Evolutionary conservation across 495 filamentous ascomycete genomes (phyloP).

Genomic region (Bathelium albidoporum): DNA sequence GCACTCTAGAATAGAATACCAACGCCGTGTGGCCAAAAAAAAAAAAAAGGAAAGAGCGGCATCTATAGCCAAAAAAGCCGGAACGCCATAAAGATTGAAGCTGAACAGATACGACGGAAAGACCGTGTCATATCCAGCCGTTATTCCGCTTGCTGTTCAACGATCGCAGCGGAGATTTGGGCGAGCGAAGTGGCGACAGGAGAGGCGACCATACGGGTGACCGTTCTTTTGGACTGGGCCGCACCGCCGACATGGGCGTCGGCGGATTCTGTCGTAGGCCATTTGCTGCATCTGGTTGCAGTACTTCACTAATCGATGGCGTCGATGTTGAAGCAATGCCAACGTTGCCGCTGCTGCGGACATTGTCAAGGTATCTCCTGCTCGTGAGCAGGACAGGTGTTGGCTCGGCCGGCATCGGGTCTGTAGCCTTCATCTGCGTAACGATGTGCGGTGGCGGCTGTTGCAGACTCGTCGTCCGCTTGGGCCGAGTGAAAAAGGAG

Average conservation of each 20-base stretch:
- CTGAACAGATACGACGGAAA: background rate
- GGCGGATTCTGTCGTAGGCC: background rate
- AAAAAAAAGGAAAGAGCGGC: constrained; percentile 1
- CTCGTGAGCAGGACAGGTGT: background rate
- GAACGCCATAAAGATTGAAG: background rate
- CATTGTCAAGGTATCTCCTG: background rate
- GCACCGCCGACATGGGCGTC: background rate
- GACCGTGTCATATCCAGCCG: background rate
- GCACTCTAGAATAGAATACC: background rate
- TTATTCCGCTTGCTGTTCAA: background rate
- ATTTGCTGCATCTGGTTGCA: background rate
- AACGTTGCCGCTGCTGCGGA: background rate
- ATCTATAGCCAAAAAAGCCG: background rate
- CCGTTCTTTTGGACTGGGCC: background rate
- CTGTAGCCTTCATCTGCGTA: background rate
- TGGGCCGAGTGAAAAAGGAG: background rate
- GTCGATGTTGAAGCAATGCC: background rate
- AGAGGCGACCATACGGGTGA: background rate
- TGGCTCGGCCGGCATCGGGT: background rate
- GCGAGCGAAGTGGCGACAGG: background rate
- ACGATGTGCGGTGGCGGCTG: background rate
- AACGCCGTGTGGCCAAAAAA: background rate
- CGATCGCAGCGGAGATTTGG: background rate
- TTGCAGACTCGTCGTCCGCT: background rate
- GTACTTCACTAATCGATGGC: background rate